A percentile compares a stretch with the other conserved stretches of the same genome.
Evolutionary conservation across 371 early-diverging fungal genomes (phyloP).

Genomic region (Mortierella sp.): DNA sequence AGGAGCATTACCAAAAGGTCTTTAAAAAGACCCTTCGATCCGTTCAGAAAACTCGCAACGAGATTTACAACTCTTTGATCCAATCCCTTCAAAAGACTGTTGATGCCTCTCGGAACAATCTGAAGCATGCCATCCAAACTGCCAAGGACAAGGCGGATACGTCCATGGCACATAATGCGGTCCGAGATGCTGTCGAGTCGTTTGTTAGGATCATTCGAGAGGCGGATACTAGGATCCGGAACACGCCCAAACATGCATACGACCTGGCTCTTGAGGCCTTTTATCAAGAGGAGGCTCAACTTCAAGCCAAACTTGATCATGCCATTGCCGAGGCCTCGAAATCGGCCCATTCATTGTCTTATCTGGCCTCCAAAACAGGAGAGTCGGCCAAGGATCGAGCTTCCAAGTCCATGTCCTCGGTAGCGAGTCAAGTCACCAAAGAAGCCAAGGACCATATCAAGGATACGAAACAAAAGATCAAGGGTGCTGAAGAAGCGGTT

Average conservation of each 20-base stretch:
- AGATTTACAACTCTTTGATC: constrained; percentile 30
- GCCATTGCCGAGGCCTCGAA: constrained; percentile 36
- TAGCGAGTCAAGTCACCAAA: constrained; percentile 12
- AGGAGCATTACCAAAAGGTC: constrained; percentile 37
- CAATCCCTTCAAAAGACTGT: constrained; percentile 30
- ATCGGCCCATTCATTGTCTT: constrained; percentile 28
- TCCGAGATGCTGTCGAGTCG: constrained; percentile 35
- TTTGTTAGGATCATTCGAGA: constrained; percentile 25
- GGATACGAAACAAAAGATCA: constrained; percentile 27
- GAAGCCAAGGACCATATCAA: constrained; percentile 12
- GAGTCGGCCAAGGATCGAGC: constrained; percentile 17
- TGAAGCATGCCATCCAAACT: constrained; percentile 28
- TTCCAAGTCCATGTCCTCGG: constrained; percentile 32
- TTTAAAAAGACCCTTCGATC: constrained; percentile 30
- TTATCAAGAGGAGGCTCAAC: constrained; percentile 26
- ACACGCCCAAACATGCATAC: constrained; percentile 31
- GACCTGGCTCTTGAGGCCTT: constrained; percentile 43
- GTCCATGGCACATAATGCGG: constrained; percentile 28
- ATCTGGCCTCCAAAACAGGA: constrained; percentile 26
- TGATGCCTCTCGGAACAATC: constrained; percentile 25
- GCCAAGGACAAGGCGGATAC: constrained; percentile 41
- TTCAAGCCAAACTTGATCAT: constrained; percentile 42
- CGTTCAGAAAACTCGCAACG: constrained; percentile 30
- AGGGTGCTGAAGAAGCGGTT: constrained; percentile 12
- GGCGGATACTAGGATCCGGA: constrained; percentile 41